Conservation (phyloP, 345 rosid genomes). For the Boechera divaricarpa region DNA sequence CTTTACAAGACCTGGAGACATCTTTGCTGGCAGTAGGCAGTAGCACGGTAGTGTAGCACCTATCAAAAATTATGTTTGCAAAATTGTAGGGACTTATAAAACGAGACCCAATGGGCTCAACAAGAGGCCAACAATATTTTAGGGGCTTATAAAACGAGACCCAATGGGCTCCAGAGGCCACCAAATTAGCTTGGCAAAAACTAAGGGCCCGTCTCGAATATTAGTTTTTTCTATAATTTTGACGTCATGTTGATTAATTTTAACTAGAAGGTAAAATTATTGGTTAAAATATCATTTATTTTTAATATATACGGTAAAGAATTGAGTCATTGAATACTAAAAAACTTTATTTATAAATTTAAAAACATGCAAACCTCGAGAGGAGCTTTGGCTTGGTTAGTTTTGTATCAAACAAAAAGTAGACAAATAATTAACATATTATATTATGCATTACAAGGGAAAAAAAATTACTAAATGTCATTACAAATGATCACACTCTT, state of each 20-base stretch:
- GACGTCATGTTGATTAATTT: neutral
- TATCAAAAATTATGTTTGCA: neutral
- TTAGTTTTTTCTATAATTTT: neutral
- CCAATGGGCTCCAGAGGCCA: conserved; percentile 2
- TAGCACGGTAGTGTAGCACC: neutral
- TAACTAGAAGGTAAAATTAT: neutral
- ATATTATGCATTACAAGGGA: neutral
- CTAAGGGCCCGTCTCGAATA: conserved; percentile 19
- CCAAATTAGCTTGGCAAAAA: neutral
- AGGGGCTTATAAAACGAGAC: neutral
- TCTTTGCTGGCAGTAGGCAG: neutral
- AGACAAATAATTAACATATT: neutral
- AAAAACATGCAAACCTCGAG: neutral
- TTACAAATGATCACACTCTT: neutral
- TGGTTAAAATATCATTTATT: too few relatives aligned
- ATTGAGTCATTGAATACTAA: too few relatives aligned
- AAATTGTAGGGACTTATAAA: neutral
- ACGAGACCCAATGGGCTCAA: conserved; percentile 26
- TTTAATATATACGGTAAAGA: too few relatives aligned
- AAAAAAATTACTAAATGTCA: neutral
- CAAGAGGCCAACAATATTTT: neutral
- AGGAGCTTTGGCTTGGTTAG: neutral
- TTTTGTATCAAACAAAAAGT: neutral
- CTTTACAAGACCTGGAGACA: neutral
- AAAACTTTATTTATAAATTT: too few relatives aligned